These are phyloP conservation scores for Acanthamoeba royreba DNA, from an alignment of 208 protist genomes.

Conservation along the genomic window DNA sequence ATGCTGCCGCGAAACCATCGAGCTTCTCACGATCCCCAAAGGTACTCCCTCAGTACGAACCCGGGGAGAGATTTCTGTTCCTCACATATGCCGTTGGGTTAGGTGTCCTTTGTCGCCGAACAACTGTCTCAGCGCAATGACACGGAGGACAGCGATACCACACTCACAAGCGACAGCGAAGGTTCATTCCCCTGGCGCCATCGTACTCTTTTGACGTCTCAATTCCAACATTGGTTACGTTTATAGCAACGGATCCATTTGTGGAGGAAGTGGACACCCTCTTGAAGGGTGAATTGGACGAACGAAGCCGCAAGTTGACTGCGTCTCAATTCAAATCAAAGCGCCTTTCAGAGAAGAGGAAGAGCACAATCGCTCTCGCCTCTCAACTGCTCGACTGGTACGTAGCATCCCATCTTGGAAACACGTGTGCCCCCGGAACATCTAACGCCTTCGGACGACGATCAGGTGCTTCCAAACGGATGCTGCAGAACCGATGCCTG, in stretches of 20 bases:
- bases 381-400: neutral
- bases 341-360: neutral
- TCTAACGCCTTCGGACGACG: neutral
- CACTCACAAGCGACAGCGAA: neutral
- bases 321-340: neutral
- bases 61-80: neutral
- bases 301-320: neutral
- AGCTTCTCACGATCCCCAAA: too few relatives aligned
- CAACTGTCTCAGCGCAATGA: too few relatives aligned
- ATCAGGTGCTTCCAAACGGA: neutral
- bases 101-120: neutral
- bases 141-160: neutral
- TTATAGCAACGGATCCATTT: neutral
- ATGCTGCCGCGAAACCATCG: too few relatives aligned
- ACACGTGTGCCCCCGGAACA: neutral
- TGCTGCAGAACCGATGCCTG: neutral
- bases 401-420: neutral
- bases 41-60: too few relatives aligned
- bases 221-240: neutral
- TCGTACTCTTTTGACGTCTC: neutral
- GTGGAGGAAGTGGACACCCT: neutral
- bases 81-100: neutral
- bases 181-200: neutral
- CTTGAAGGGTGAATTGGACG: neutral
- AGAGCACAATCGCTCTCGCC: neutral